Evolutionary conservation across 192 early-diverging fungal genomes (phyloP), one percentile per base, ranked within the genome.

Genomic region (Coemansia aciculifera): DNA sequence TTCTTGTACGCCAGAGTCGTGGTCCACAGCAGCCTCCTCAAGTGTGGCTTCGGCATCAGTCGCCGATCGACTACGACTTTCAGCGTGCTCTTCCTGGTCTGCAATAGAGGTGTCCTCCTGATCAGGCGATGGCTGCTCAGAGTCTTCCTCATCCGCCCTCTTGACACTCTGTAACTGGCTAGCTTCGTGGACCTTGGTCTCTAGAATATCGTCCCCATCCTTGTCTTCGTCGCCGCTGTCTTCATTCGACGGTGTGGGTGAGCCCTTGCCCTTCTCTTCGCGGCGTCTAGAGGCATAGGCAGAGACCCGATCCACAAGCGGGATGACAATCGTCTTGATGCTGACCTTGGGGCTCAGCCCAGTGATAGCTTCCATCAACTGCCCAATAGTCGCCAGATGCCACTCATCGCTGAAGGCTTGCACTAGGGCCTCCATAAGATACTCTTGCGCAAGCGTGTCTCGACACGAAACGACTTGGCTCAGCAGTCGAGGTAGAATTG

Each of bases 381-480:
- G 86, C 19, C 92, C 92, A 42, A 99, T 86, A 3, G 94, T 94
- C 36, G 92, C 87, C 38, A 99, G 75, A 66, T 98, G 98, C 80
- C 96, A 98, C 64, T 97, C 97, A 67, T 98, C 98, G 42, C 89
- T 94, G 68, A 99, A 99, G 11, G 93, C 94, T 84, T 99, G 98
- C 71, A 97, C 95, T 61, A 98, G 95, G 23, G 95, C 96, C 77
- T 99, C 98, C 96, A 99, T 98, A 34, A 99, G 86, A 74, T 99
- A 99, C 73, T 99, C 98, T 72, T 99, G 98, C 8, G 98, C 98
- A 64, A 99, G 93, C 15, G 97, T 89, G 81, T 99, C 98, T 38
- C 91, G 86, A 85, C 98, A 99, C 70, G 90, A 94, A 15, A 98
- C 94, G 59, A 99, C 93, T 86, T 99, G 97, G 66, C 93, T 94